A percentile compares a stretch with the other conserved stretches of the same genome.
Evolutionary conservation across 1,284 basidiomycete species (phyloP).

Genomic region (Fomitiporia mediterranea): DNA sequence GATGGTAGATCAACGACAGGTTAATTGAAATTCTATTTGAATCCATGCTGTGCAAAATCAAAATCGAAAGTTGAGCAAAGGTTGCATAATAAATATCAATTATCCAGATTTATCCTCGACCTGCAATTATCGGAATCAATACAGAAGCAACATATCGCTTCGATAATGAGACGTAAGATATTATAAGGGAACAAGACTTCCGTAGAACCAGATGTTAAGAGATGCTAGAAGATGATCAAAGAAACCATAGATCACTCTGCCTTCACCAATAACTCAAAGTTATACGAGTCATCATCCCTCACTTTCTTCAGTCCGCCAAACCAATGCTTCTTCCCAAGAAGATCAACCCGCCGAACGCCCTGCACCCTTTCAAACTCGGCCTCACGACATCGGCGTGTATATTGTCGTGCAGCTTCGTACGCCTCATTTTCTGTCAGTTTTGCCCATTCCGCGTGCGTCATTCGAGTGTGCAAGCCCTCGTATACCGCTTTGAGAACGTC

Average conservation of each 20-base stretch:
- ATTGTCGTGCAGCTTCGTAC: slow-evolving; percentile 6
- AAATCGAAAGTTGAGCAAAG: no score
- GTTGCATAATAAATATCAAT: no score
- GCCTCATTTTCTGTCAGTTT: neutral
- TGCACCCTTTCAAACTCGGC: slow-evolving; percentile 14
- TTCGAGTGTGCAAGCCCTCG: slow-evolving; percentile 2
- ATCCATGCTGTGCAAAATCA: no score
- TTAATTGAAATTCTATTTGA: no score
- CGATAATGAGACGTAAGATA: no score
- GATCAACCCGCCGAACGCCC: slow-evolving; percentile 17
- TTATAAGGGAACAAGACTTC: no score
- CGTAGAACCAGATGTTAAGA: no score
- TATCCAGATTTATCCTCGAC: no score
- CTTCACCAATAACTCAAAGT: slow-evolving; percentile 9
- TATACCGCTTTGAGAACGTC: slow-evolving; percentile 8
- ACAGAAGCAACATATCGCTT: no score
- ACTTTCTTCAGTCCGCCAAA: slow-evolving; percentile 13
- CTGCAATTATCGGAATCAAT: no score
- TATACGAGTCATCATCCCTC: slow-evolving; percentile 8
- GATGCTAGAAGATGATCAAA: neutral
- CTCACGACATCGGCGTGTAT: slow-evolving; percentile 10
- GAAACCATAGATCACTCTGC: neutral
- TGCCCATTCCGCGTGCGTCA: slow-evolving; percentile 18
- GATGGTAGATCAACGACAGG: no score
- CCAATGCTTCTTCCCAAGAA: slow-evolving; percentile 14